Percentiles rank a stretch among this genome's conserved stretches.
Evolutionary conservation across 768 basidiomycete species (phyloP).

Genomic region (Holtermannia corniformis): DNA sequence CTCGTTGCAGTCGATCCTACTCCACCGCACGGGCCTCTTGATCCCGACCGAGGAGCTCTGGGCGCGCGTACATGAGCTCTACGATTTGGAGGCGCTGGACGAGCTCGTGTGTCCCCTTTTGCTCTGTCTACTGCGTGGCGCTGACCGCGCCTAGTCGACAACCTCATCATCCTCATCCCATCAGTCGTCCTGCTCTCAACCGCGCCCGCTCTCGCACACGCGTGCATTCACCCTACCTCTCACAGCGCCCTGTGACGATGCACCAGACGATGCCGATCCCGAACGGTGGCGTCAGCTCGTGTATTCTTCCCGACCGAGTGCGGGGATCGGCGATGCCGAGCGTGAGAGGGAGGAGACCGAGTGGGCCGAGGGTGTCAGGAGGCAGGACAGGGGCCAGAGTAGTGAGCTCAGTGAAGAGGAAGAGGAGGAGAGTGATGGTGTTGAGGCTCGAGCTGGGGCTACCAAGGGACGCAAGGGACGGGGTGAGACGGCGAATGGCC

Average conservation of each 20-base stretch:
- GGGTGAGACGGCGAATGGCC: background rate
- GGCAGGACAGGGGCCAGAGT: background rate
- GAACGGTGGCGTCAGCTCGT: background rate
- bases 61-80: slow-evolving; percentile 23
- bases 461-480: too few relatives aligned
- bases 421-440: background rate
- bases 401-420: background rate
- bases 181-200: background rate
- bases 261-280: background rate
- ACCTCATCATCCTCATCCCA: background rate
- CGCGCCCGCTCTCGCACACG: background rate
- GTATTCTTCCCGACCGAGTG: too few relatives aligned
- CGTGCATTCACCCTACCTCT: background rate
- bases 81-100: slow-evolving; percentile 28
- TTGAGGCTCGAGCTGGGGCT: background rate
- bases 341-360: background rate
- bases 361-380: background rate
- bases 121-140: background rate
- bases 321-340: background rate
- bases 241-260: background rate
- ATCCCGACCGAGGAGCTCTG: slow-evolving; percentile 23
- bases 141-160: background rate
- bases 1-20: slow-evolving; percentile 23
- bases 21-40: slow-evolving; percentile 19
- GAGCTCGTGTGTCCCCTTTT: slow-evolving; percentile 19